Base-by-base conservation (phyloP, 331 rosid genomes). In the Spiraea crenata region DNA sequence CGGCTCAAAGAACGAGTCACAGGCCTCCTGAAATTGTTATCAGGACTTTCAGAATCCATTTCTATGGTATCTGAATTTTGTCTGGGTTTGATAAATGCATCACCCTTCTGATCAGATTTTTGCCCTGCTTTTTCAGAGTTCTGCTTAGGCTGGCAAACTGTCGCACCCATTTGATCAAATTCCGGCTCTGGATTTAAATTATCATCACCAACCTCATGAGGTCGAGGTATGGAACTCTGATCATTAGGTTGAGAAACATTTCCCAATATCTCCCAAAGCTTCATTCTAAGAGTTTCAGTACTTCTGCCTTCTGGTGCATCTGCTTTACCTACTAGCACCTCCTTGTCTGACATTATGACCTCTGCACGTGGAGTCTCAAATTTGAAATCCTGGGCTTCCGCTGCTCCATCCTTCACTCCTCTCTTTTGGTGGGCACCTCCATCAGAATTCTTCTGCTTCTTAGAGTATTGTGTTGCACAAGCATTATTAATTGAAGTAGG, bases 31-130 rank as follows among this genome's bases (percentile, higher is more conserved):
- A 17, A 48, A 72, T 79, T 38, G 49, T 70, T 79, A 64, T 74
- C 82, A 39, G 84, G 78, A 83, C 80, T 79, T 85, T 93, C 95
- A 57, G 97, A 91, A 78, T 89, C 97, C 50, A 92, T 83, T 85
- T 91, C 99, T 73, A 91, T 91, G 12, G 93, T 77, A 78, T 95
- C 97, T 0, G 99, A 95, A 74, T 80, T 86, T 59, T 87, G 89
- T 57, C 65, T 77, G 45, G 63, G 57, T 76, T 77, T 80, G 56
- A 71, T 75, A 59, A 65, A 79, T 67, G 56, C 71, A 62, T 80
- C 73, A 56, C 74, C 82, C 74, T 68, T 74, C 65, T 58, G 81
- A 61, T 77, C 79, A 75, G 72, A 60, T 63, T 10, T 73, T 59
- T 76, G 86, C 77, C 74, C 82, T 34, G 69, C 64, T 37, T 70